A percentile compares a stretch with the other conserved stretches of the same genome.
phyloP scores from a whole-genome alignment of 2,329 filamentous ascomycete genomes.

The Fonsecaea erecta region DNA sequence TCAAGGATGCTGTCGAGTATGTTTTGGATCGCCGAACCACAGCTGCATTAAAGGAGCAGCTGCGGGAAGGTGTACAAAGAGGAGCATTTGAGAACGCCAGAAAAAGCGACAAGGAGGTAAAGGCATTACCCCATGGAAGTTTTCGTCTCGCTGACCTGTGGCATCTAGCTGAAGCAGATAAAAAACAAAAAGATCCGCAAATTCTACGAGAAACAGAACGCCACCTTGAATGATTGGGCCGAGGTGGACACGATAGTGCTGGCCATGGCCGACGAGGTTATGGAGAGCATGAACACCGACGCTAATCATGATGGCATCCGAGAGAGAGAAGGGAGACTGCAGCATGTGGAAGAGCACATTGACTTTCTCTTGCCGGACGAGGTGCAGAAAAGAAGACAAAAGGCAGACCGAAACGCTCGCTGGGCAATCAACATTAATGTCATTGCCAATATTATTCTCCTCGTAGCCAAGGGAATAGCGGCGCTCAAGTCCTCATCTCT shows the following conservation, averaged over 20 bases:
- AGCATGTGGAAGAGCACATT: constrained; percentile 56
- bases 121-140: neutral
- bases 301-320: constrained; percentile 61
- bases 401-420: constrained; percentile 54
- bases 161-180: constrained; percentile 49
- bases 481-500: constrained; percentile 62
- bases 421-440: constrained; percentile 67
- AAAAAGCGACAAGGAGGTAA: constrained; percentile 57
- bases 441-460: constrained; percentile 62
- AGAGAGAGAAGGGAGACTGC: constrained; percentile 58
- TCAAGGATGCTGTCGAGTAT: constrained; percentile 55
- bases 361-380: constrained; percentile 61
- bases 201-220: constrained; percentile 62
- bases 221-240: constrained; percentile 61
- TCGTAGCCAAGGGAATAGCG: constrained; percentile 61
- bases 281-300: constrained; percentile 66
- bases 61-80: constrained; percentile 54
- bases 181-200: constrained; percentile 57
- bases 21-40: constrained; percentile 53
- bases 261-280: constrained; percentile 61
- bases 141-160: neutral
- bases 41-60: constrained; percentile 54
- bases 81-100: constrained; percentile 55
- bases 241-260: constrained; percentile 64
- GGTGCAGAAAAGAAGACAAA: constrained; percentile 55